phyloP scores from a whole-genome alignment of 768 basidiomycete genomes.

The Russula sp. region DNA sequence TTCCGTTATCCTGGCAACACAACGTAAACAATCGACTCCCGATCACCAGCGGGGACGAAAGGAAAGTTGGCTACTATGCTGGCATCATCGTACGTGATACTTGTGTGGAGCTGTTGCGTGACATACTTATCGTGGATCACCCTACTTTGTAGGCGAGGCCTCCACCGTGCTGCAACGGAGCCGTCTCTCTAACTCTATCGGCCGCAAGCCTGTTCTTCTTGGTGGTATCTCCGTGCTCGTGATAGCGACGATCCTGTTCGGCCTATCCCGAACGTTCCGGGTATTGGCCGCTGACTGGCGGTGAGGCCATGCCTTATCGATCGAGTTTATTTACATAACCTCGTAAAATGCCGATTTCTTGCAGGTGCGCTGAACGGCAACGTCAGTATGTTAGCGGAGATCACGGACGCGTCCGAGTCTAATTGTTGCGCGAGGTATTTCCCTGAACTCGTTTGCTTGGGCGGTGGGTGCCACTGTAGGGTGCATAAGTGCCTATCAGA shows the following conservation, averaged over 20 bases:
- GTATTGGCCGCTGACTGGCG: slow-evolving; percentile 16
- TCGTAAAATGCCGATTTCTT: not conserved
- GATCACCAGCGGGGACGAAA: not conserved
- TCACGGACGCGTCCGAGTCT: slow-evolving; percentile 55
- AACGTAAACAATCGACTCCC: not conserved
- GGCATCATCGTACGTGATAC: not conserved
- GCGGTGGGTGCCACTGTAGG: slow-evolving; percentile 10
- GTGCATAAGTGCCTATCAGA: slow-evolving; percentile 7
- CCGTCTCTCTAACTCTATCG: slow-evolving; percentile 41
- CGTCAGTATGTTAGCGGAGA: slow-evolving; percentile 45
- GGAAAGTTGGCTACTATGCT: not conserved
- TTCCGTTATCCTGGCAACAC: not conserved
- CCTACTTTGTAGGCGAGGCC: slow-evolving; percentile 44
- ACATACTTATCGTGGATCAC: slow-evolving; percentile 25
- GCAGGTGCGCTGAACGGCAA: slow-evolving; percentile 9
- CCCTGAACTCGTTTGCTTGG: slow-evolving; percentile 32
- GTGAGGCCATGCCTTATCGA: slow-evolving; percentile 25
- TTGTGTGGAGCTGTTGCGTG: not conserved
- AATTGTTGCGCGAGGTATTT: slow-evolving; percentile 43
- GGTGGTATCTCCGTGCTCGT: slow-evolving; percentile 32
- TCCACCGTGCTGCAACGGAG: slow-evolving; percentile 44
- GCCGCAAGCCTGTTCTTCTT: slow-evolving; percentile 45
- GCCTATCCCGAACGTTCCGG: slow-evolving; percentile 33
- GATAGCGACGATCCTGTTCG: slow-evolving; percentile 33
- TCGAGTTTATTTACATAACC: not conserved